Evolutionary conservation across 2,329 filamentous ascomycete genomes (phyloP).

Genomic region (Claviceps sp.): DNA sequence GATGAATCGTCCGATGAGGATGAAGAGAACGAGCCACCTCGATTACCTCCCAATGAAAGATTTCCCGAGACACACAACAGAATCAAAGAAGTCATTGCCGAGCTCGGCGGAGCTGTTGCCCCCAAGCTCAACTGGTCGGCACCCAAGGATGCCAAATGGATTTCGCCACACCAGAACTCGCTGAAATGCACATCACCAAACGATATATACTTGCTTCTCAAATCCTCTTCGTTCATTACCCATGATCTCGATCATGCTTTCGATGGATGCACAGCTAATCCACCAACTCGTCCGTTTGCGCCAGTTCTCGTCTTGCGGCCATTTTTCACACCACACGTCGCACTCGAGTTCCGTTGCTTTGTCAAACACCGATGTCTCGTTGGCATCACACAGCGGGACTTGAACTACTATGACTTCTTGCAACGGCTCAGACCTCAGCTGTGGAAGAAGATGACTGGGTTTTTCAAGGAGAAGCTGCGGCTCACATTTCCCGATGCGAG

Average conservation of each 20-base stretch:
- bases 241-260: slow-evolving; percentile 92
- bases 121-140: slow-evolving; percentile 97
- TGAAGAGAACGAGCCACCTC: slow-evolving; percentile 30
- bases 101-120: slow-evolving; percentile 73
- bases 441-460: slow-evolving; percentile 53
- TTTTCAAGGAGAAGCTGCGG: slow-evolving; percentile 63
- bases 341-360: slow-evolving; percentile 91
- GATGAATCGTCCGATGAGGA: slow-evolving; percentile 32
- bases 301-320: slow-evolving; percentile 79
- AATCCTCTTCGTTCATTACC: slow-evolving; percentile 87
- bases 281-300: slow-evolving; percentile 37
- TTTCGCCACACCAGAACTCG: slow-evolving; percentile 69
- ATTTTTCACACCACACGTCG: slow-evolving; percentile 77
- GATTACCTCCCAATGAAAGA: slow-evolving; percentile 37
- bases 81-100: slow-evolving; percentile 64
- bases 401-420: slow-evolving; percentile 83
- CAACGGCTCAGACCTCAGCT: slow-evolving; percentile 49
- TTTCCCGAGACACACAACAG: slow-evolving; percentile 62
- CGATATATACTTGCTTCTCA: slow-evolving; percentile 86
- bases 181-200: slow-evolving; percentile 81
- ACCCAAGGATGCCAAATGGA: slow-evolving; percentile 92
- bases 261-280: slow-evolving; percentile 45
- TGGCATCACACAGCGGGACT: slow-evolving; percentile 75
- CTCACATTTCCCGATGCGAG: slow-evolving; percentile 70
- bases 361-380: slow-evolving; percentile 72